Evolutionary conservation across 1,284 basidiomycete species (phyloP), one percentile per base, ranked within the genome.

Genomic region (Farysia itapuensis): DNA sequence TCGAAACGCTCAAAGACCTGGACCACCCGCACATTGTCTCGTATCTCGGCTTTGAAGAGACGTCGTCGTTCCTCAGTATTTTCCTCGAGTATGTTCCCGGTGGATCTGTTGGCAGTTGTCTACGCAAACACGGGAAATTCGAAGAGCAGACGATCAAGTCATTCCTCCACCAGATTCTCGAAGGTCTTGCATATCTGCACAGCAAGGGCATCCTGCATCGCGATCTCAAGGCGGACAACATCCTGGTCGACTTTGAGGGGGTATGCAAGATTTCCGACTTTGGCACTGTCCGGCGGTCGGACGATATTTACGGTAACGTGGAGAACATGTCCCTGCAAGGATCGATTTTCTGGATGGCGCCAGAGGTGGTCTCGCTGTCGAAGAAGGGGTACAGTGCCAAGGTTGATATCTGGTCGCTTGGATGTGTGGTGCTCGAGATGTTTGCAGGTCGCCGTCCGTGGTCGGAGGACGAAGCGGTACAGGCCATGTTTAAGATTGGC

Each of bases 221-320:
- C 77, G 95, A 99, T 78, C 80, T 98, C 60, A 99, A 99, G 80
- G 91, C 92, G 13, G 95, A 98, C 79, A 99, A 98, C 72, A 93
- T 99, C 66, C 84, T 99, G 19, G 91, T 97, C 20, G 94, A 98
- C 76, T 86, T 86, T 64, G 84, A 86, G 18, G 95, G 95, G 2
- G 82, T 89, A 31, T 96, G 93, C 82, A 98, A 98, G 80, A 98
- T 99, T 42, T 93, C 91, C 3, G 95, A 98, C 77, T 98, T 98
- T 75, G 95, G 73, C 28, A 76, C 74, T 6, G 72, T 76, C 22
- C 57, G 72, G 5, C 54, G 66, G 20, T 67, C 63, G 23, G 74
- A 85, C 49, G 89, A 94, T 65, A 88, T 93, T 52, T 85, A 91
- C 69, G 85, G 86, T 66, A 87, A 88, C 53, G 82, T 84, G 47